A percentile compares a stretch with the other conserved stretches of the same genome.
phyloP scores from a whole-genome alignment of 768 basidiomycete genomes.

The Stropharia rugosoannulata region DNA sequence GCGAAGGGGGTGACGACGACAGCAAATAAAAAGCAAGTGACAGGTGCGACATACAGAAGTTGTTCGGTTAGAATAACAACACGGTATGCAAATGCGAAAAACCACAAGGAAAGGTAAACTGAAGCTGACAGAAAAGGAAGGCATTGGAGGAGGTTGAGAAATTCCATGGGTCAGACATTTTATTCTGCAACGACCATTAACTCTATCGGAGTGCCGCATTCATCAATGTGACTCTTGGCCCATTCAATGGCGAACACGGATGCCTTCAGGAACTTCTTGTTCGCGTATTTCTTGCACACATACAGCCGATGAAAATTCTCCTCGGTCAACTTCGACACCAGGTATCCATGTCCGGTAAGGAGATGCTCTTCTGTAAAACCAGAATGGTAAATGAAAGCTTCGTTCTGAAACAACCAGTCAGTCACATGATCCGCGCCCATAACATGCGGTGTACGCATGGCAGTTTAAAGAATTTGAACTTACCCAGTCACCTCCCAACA shows the following conservation, averaged over 20 bases:
- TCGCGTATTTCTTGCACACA: constrained; percentile 94
- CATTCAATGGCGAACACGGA: constrained; percentile 75
- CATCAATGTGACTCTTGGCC: constrained; percentile 53
- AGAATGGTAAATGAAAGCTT: constrained; percentile 90
- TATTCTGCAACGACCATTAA: constrained; percentile 39
- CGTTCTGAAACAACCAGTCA: constrained; percentile 59
- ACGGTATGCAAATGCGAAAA: constrained; percentile 17
- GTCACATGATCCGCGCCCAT: constrained; percentile 31
- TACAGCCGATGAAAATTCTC: constrained; percentile 79
- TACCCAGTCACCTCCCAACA: constrained; percentile 97
- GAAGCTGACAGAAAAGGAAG: constrained; percentile 14
- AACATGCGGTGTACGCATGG: constrained; percentile 13
- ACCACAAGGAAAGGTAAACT: constrained; percentile 10
- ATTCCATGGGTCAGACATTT: constrained; percentile 3
- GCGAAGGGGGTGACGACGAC: constrained; percentile 16
- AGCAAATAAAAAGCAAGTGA: constrained; percentile 28
- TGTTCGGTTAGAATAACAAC: constrained; percentile 18
- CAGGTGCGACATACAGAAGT: constrained; percentile 20
- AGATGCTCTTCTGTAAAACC: constrained; percentile 89
- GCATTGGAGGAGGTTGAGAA: constrained; percentile 5
- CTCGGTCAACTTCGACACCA: constrained; percentile 82
- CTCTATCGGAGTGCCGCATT: constrained; percentile 33
- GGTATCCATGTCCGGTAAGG: constrained; percentile 72
- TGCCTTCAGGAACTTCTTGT: constrained; percentile 97
- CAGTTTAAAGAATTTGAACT: constrained; percentile 36